A percentile compares a stretch with the other conserved stretches of the same genome.
Conservation (phyloP, 208 protist genomes). For the Leishmania aethiopica region DNA sequence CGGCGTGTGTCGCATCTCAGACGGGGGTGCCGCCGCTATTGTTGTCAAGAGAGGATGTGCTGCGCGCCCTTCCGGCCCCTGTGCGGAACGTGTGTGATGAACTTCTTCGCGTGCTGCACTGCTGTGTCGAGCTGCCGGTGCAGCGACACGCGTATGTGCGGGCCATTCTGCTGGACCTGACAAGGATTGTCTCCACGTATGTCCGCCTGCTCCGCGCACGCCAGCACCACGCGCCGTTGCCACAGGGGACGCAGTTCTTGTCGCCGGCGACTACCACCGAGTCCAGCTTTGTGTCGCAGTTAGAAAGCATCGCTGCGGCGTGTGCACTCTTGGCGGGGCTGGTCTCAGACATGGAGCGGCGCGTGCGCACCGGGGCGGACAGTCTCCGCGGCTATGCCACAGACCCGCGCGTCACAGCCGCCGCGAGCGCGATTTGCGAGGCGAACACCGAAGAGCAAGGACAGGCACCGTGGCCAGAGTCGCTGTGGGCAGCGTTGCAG, state of each 20-base stretch:
- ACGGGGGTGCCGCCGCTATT: not conserved
- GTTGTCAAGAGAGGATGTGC: conserved; percentile 9
- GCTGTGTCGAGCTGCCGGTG: conserved; percentile 44
- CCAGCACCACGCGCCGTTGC: not conserved
- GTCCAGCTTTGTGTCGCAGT: conserved; percentile 22
- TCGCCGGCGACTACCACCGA: not conserved
- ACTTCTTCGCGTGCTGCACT: conserved; percentile 51
- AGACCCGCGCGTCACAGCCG: conserved; percentile 48
- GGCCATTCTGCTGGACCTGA: conserved; percentile 61
- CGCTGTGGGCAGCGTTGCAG: conserved; percentile 23
- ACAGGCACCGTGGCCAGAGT: conserved; percentile 31
- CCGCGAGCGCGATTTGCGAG: conserved; percentile 5
- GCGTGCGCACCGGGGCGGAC: conserved; percentile 70
- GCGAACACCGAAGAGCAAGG: conserved; percentile 1
- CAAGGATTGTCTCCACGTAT: conserved; percentile 38
- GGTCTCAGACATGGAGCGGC: conserved; percentile 64
- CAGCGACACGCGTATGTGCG: conserved; percentile 72
- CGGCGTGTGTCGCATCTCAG: not conserved
- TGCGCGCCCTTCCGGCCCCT: conserved; percentile 12
- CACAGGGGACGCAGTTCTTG: not conserved
- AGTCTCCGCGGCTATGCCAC: conserved; percentile 61
- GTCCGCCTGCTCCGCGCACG: conserved; percentile 16
- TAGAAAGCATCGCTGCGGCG: conserved; percentile 39
- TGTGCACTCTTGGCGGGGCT: conserved; percentile 60
- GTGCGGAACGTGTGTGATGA: conserved; percentile 30